These are phyloP conservation scores for Lathyrus aphaca DNA, from an alignment of 306 rosid genomes.

Conservation along the genomic window DNA sequence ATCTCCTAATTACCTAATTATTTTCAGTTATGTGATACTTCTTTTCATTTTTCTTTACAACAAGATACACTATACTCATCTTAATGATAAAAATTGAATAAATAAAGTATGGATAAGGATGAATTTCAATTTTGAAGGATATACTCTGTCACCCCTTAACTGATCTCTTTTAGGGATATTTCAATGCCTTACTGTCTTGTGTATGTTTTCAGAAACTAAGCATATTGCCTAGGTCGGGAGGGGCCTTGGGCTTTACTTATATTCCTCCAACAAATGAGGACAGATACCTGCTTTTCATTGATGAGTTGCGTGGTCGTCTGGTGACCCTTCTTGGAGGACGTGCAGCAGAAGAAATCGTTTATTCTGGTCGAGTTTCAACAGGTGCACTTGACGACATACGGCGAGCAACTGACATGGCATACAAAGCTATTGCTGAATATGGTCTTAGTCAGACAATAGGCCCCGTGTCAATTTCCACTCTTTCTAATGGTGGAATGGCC, in stretches of 20 bases:
- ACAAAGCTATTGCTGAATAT: constrained; percentile 98
- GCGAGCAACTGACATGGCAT: constrained; percentile 98
- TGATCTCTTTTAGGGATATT: constrained; percentile 12
- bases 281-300: constrained; percentile 94
- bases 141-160: background rate
- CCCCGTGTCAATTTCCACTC: constrained; percentile 85
- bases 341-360: constrained; percentile 97
- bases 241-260: constrained; percentile 96
- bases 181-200: constrained; percentile 28
- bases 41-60: background rate
- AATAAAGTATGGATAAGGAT: background rate
- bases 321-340: constrained; percentile 99
- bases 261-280: constrained; percentile 92
- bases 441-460: constrained; percentile 91
- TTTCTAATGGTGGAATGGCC: constrained; percentile 84
- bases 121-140: background rate
- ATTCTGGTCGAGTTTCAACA: constrained; percentile 94
- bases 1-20: background rate
- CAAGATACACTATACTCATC: background rate
- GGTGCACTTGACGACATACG: constrained; percentile 98
- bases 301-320: constrained; percentile 92
- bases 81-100: background rate
- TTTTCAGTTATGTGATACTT: background rate
- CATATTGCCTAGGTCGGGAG: constrained; percentile 97
- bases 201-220: constrained; percentile 77